Evolutionary conservation across 768 basidiomycete genomes (phyloP), one percentile per base, ranked within the genome.

Genomic region (Pleurotus sapidus): DNA sequence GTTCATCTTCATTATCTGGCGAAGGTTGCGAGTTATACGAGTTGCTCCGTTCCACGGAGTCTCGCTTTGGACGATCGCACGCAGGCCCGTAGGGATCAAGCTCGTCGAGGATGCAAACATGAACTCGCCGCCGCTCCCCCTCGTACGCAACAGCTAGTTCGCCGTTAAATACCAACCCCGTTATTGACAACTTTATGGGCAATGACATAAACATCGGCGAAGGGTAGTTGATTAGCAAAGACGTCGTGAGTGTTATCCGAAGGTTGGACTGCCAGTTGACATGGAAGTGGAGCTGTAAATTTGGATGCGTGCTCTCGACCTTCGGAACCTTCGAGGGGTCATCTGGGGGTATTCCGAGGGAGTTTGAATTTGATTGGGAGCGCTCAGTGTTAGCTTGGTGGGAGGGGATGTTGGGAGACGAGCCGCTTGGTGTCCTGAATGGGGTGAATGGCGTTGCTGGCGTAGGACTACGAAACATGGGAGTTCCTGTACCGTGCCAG

Each of bases 151-250:
- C 82, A 7, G 91, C 89, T 46, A 98, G 74, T 65, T 96, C 92
- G 57, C 92, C 93, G 11, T 81, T 81, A 70, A 98, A 92, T 12
- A 94, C 77, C 57, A 98, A 78, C 0, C 93, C 92, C 0, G 89
- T 95, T 24, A 98, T 84, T n/a, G 88, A 89, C 55, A 98, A 86
- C 65, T 91, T 89, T 70, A 99, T 91, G 5, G 97, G 97, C 23
- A 99, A 81, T 12, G 92, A 88, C 95, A 99, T 98, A 79, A 99
- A 98, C 69, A 89, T 84, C 0, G 89, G 88, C 0, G 94, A 94
- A 4, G 97, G 97, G 69, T 98, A 98, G 73, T 99, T 97, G 72
- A 99, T 95, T 60, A 95, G 83, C 24, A 98, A 81, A 7, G 93
- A 95, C 0, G 97, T 98, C 27, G 91, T 87, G 56, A 99, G 80